A percentile compares a stretch with the other conserved stretches of the same genome.
These are phyloP conservation scores for Apostasia ramifera DNA, from an alignment of 106 monocot genomes.

Conservation along the genomic window DNA sequence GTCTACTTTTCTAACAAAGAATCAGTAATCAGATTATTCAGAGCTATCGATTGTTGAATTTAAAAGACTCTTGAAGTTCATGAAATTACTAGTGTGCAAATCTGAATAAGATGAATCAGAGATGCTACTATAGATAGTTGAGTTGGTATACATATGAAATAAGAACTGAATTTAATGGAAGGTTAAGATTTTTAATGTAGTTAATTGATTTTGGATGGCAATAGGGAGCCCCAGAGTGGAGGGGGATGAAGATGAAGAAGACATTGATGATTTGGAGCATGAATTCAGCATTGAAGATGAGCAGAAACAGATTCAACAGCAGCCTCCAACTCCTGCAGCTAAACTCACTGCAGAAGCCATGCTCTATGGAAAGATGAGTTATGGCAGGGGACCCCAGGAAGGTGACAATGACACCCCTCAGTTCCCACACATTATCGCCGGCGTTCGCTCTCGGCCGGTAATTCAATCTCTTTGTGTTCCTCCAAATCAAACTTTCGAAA, in stretches of 20 bases:
- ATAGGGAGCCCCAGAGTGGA: conserved; percentile 89
- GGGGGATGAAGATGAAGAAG: conserved; percentile 96
- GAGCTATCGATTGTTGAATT: too few species aligned
- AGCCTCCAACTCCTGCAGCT: conserved; percentile 16
- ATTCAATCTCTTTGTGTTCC: background rate
- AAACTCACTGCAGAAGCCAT: conserved; percentile 70
- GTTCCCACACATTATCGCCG: conserved; percentile 65
- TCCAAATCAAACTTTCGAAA: too few species aligned
- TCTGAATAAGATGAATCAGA: too few species aligned
- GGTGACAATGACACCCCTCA: conserved; percentile 34
- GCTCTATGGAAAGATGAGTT: conserved; percentile 95
- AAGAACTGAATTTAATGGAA: too few species aligned
- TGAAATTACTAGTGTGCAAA: too few species aligned
- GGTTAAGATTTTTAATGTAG: too few species aligned
- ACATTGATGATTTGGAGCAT: conserved; percentile 83
- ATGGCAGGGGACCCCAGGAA: conserved; percentile 54
- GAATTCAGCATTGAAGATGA: conserved; percentile 79
- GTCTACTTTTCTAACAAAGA: too few species aligned
- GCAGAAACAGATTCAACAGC: conserved; percentile 20
- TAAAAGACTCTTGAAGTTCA: too few species aligned
- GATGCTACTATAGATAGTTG: too few species aligned
- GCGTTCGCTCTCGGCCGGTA: conserved; percentile 53
- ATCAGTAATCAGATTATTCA: too few species aligned
- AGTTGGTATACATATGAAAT: too few species aligned
- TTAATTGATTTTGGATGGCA: background rate